Evolutionary conservation across 2,329 filamentous ascomycete genomes (phyloP), one percentile per base, ranked within the genome.

Genomic region (Aspergillus latus): DNA sequence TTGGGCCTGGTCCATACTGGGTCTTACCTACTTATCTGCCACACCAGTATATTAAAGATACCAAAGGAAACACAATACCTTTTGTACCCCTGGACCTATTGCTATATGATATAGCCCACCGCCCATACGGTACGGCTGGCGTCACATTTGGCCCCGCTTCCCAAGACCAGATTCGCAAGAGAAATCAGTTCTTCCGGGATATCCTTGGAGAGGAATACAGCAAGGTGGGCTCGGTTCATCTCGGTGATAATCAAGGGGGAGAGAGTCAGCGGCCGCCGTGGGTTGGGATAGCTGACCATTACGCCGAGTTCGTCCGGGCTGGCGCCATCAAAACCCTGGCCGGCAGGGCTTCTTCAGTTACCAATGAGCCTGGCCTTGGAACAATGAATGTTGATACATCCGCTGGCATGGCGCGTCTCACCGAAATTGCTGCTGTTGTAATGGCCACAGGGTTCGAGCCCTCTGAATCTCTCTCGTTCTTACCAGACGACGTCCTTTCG

Each of bases 371-470:
- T 8, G 52, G 49, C 5, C 26, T 49, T 6, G 57, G 59, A 16
- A 62, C 54, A 5, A 47, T 72, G 26, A 80, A 78, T 42, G 66
- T 83, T 0, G 64, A 72, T 0, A 53, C 70, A 65, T 0, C 52
- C 4, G 42, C 55, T 81, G 3, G 62, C 57, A 0, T 77, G 66
- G 13, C 68, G 63, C 1, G 78, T 69, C 7, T 90, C 2, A 67
- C 80, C 0, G 75, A 87, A 49, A 73, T 92, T 30, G 83, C 82
- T 0, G 88, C 86, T 0, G 79, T 94, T 9, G 78, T 95, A 1
- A 79, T 90, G 15, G 89, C 89, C 0, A 93, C 89, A 0, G 90
- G 90, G 1, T 95, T 90, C 67, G 82, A 86, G 4, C 81, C 88
- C 0, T 80, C 82, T 1, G 74, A 81, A 0, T 86, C 86, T 0